Percentiles rank a stretch among this genome's conserved stretches.
Conservation (phyloP, 768 basidiomycete genomes). For the Dioszegia hungarica region DNA sequence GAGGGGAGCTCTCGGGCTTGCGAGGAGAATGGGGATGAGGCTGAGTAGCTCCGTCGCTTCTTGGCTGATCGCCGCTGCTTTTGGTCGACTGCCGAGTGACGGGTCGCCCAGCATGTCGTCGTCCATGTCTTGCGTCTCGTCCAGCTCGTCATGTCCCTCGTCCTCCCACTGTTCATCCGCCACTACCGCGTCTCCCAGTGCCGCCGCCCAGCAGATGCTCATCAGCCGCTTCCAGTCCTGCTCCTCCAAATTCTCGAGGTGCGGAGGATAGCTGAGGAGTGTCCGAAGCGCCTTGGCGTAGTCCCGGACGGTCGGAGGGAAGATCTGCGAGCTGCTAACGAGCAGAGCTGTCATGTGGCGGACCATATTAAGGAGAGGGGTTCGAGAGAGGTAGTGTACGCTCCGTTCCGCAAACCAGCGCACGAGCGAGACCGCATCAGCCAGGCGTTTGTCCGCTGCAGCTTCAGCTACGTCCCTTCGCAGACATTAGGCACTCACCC, state of each 20-base stretch:
- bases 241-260: constrained; percentile 69
- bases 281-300: constrained; percentile 72
- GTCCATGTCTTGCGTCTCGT: constrained; percentile 3
- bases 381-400: constrained; percentile 57
- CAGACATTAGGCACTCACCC: constrained; percentile 15
- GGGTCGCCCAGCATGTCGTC: constrained; percentile 3
- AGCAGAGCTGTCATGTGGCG: constrained; percentile 64
- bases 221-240: constrained; percentile 65
- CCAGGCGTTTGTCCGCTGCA: constrained; percentile 57
- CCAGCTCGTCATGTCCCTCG: constrained; percentile 33
- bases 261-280: constrained; percentile 64
- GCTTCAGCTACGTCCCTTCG: constrained; percentile 48
- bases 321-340: constrained; percentile 56
- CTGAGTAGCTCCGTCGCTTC: constrained; percentile 71
- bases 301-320: constrained; percentile 65
- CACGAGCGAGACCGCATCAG: constrained; percentile 62
- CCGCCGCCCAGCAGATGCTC: constrained; percentile 68
- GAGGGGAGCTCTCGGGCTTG: constrained; percentile 49
- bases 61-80: constrained; percentile 34
- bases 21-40: constrained; percentile 50
- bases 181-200: constrained; percentile 59
- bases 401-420: constrained; percentile 69
- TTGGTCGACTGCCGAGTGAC: not conserved
- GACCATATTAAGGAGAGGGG: constrained; percentile 58
- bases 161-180: constrained; percentile 45